Evolutionary conservation across 495 filamentous ascomycete species (phyloP), one percentile per base, ranked within the genome.

Genomic region (Tuber calosporum): DNA sequence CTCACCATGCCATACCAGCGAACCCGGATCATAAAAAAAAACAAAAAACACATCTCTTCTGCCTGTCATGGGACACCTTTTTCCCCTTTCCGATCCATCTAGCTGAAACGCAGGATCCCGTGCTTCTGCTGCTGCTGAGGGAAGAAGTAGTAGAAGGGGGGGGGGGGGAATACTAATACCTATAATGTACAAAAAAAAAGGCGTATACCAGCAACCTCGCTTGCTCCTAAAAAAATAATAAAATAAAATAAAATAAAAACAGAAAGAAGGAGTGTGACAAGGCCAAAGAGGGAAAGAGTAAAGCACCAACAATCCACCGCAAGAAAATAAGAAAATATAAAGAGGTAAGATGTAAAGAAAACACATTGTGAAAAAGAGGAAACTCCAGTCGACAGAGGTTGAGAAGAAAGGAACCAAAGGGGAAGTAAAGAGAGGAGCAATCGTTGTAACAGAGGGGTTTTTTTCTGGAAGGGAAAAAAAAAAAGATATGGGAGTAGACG

Each of bases 81-180:
- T 30, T 19, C 8, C 4, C 26, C 4, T 34, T 34, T 19, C 53
- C 53, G 53, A 62, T 62, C 53, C 53, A 62, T 62, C 53, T 26
- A 62, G 53, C 53, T 62, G 53, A 62, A 8, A 62, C 53, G 48
- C 53, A 13, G 9, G 53, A 62, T 62, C 53, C 4, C 53, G 26
- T 62, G 53, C 53, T 62, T 34, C 53, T 62, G 53, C 53, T 62
- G 26, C 53, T 62, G 53, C 53, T 15, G 53, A 62, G 26, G 34
- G 11, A 70, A 72, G 72, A 73, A 78, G 73, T 73, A 43, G 45
- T 66, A 67, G 17, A 58, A 40, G 9, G 30, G 40, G 36, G 62
- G 40, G 36, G 62, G 67, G 73, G 73, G 70, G 41, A 74, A 77
- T 71, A 79, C 77, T 79, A 79, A 79, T 79, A 79, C 72, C 74